Conservation (phyloP, 1,284 basidiomycete genomes). For the Trametes versicolor region DNA sequence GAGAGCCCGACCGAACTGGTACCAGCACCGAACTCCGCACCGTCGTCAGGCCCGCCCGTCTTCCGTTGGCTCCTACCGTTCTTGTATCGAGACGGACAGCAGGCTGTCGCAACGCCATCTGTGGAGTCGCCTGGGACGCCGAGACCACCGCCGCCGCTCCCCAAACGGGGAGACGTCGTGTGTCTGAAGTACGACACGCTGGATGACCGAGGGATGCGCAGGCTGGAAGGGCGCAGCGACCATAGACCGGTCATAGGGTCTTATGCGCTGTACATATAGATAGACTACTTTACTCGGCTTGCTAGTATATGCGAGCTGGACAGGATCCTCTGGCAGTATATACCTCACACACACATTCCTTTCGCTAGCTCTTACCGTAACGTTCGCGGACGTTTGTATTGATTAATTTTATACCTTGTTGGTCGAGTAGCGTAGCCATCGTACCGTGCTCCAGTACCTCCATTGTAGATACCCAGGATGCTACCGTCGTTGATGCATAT, state of each 20-base stretch:
- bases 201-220: constrained; percentile 79
- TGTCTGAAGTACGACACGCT: constrained; percentile 79
- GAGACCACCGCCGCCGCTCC: constrained; percentile 41
- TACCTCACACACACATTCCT: constrained; percentile 14
- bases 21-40: constrained; percentile 36
- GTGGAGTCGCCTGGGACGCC: constrained; percentile 42
- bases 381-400: constrained; percentile 19
- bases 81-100: constrained; percentile 45
- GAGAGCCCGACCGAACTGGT: constrained; percentile 15
- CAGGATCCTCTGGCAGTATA: constrained; percentile 13
- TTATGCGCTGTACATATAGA: constrained; percentile 69
- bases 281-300: constrained; percentile 11
- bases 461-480: neutral
- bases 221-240: constrained; percentile 80
- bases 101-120: constrained; percentile 12
- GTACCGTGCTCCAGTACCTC: neutral
- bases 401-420: constrained; percentile 8
- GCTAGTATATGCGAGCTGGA: neutral
- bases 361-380: neutral
- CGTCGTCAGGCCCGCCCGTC: constrained; percentile 47
- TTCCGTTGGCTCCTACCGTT: constrained; percentile 70
- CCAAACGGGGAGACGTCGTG: constrained; percentile 66
- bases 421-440: neutral
- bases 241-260: constrained; percentile 83
- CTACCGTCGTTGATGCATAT: neutral